phyloP scores from a whole-genome alignment of 768 basidiomycete species.

The Clitopilus passeckerianus region DNA sequence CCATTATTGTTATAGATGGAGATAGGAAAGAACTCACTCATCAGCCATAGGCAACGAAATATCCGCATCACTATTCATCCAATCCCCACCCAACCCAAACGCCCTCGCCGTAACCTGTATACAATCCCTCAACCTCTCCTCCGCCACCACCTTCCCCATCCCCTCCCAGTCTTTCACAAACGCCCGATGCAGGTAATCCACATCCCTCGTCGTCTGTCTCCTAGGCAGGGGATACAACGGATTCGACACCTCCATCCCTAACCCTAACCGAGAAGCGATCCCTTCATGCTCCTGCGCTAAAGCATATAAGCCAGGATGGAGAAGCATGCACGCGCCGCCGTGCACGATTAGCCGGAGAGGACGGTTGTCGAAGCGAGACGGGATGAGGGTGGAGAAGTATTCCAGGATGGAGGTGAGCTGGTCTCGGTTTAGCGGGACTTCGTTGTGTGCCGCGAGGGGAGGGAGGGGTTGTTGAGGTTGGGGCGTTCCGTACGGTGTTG shows the following conservation, averaged over 20 bases:
- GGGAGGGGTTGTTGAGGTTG: background rate
- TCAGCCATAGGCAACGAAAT: conserved; percentile 62
- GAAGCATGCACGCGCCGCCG: conserved; percentile 71
- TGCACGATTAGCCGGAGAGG: conserved; percentile 62
- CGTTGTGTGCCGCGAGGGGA: conserved; percentile 26
- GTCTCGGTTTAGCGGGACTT: conserved; percentile 32
- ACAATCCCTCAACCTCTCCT: conserved; percentile 48
- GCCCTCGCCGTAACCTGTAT: conserved; percentile 47
- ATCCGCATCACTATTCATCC: conserved; percentile 78
- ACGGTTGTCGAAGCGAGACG: conserved; percentile 35
- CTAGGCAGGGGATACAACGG: conserved; percentile 25
- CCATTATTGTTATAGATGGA: too few species aligned
- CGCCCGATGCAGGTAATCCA: conserved; percentile 62
- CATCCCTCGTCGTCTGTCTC: conserved; percentile 55
- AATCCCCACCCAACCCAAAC: conserved; percentile 54
- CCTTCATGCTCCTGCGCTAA: conserved; percentile 23
- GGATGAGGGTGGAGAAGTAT: conserved; percentile 44
- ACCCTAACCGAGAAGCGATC: conserved; percentile 2
- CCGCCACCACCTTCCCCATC: conserved; percentile 46
- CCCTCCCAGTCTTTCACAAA: conserved; percentile 51
- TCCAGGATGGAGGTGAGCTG: conserved; percentile 42
- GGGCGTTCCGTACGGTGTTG: background rate
- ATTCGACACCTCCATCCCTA: too few species aligned
- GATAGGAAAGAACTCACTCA: conserved; percentile 54
- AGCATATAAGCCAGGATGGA: conserved; percentile 40